phyloP scores from a whole-genome alignment of 129 eudicot genomes.

The Helianthus tuberosus region DNA sequence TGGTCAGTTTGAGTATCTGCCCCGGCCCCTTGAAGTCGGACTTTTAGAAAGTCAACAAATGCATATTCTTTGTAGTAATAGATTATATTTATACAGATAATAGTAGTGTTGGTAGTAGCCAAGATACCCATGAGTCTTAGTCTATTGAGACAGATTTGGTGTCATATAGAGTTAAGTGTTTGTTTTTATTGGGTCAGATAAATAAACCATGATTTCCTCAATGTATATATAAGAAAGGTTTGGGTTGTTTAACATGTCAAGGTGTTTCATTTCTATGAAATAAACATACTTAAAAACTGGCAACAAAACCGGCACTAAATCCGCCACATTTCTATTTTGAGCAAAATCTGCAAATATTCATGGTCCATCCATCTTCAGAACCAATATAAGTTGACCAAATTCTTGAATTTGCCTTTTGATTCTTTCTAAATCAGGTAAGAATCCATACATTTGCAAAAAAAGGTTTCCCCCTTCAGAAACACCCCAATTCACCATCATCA shows the following conservation, averaged over 20 bases:
- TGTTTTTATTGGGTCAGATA: constrained; percentile 33
- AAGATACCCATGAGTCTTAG: constrained; percentile 21
- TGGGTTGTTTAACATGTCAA: neutral
- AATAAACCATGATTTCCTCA: constrained; percentile 16
- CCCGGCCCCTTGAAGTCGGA: constrained; percentile 37
- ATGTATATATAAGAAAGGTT: neutral
- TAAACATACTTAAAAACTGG: constrained; percentile 17
- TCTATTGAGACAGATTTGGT: constrained; percentile 26
- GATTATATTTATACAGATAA: constrained; percentile 37
- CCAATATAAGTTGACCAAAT: constrained; percentile 36
- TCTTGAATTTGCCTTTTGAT: constrained; percentile 48
- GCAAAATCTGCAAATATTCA: constrained; percentile 30
- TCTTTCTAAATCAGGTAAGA: constrained; percentile 65
- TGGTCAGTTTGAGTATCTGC: constrained; percentile 47
- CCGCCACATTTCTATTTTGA: constrained; percentile 28
- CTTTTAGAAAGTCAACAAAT: constrained; percentile 35
- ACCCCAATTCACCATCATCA: constrained; percentile 21
- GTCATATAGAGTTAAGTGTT: constrained; percentile 32
- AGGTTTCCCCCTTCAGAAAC: constrained; percentile 44
- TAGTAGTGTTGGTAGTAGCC: constrained; percentile 21
- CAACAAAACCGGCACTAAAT: constrained; percentile 35
- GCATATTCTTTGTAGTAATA: constrained; percentile 51
- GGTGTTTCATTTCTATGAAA: neutral
- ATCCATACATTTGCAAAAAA: constrained; percentile 44
- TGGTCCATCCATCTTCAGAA: constrained; percentile 33